phyloP scores from a whole-genome alignment of 805 yeast species.

The Tetrapisispora namnaoensis region DNA sequence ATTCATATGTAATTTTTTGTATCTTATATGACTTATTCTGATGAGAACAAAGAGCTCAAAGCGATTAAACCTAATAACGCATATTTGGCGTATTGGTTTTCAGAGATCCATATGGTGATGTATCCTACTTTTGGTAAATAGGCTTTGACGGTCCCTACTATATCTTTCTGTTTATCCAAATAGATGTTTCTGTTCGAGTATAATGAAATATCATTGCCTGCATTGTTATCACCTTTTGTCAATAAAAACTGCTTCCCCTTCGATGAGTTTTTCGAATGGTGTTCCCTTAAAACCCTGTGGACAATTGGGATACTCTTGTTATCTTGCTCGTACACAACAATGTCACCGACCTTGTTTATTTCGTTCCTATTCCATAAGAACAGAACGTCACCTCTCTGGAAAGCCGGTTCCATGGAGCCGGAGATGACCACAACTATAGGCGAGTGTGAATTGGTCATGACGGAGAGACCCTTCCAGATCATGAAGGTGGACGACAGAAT shows the following conservation, averaged over 20 bases:
- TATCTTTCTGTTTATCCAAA: slow-evolving; percentile 64
- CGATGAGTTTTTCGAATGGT: slow-evolving; percentile 26
- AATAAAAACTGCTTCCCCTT: slow-evolving; percentile 53
- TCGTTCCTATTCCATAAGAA: slow-evolving; percentile 81
- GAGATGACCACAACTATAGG: slow-evolving; percentile 95
- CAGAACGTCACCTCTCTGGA: slow-evolving; percentile 92
- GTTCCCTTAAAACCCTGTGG: slow-evolving; percentile 86
- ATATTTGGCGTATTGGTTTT: slow-evolving; percentile 73
- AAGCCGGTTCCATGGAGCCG: slow-evolving; percentile 99
- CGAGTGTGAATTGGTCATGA: slow-evolving; percentile 72
- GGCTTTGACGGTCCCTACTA: slow-evolving; percentile 87
- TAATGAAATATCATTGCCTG: slow-evolving; percentile 78
- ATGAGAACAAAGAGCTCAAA: slow-evolving; percentile 52
- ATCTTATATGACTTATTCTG: slow-evolving; percentile 31
- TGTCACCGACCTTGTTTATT: slow-evolving; percentile 69
- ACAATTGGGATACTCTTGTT: slow-evolving; percentile 89
- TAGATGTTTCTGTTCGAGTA: slow-evolving; percentile 71
- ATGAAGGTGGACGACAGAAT: slow-evolving; percentile 83
- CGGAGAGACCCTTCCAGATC: slow-evolving; percentile 77
- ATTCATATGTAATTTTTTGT: not conserved
- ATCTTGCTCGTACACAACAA: slow-evolving; percentile 82
- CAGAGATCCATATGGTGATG: slow-evolving; percentile 82
- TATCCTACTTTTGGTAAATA: slow-evolving; percentile 87
- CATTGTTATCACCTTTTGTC: slow-evolving; percentile 95
- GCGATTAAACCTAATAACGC: slow-evolving; percentile 69